phyloP scores from a whole-genome alignment of 768 basidiomycete genomes.

The Boletales sp. region DNA sequence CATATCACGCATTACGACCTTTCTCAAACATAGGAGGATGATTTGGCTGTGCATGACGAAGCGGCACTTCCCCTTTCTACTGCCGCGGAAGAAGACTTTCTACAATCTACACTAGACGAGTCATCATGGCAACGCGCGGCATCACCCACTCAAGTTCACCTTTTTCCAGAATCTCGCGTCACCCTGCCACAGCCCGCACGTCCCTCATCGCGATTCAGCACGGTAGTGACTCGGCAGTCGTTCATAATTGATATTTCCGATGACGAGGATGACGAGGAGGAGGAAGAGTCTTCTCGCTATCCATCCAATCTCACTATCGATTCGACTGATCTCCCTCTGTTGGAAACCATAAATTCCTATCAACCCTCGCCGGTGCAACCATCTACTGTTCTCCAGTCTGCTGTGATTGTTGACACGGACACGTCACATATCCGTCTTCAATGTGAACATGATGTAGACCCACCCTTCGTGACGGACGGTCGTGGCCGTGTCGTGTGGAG shows the following conservation, averaged over 20 bases:
- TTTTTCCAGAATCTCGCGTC: slow-evolving; percentile 7
- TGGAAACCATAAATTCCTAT: background rate
- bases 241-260: slow-evolving; percentile 33
- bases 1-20: slow-evolving; percentile 7
- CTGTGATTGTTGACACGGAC: slow-evolving; percentile 2
- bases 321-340: background rate
- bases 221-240: slow-evolving; percentile 22
- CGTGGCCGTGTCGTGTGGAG: slow-evolving; percentile 56
- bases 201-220: slow-evolving; percentile 25
- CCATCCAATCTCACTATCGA: background rate
- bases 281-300: slow-evolving; percentile 6
- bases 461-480: slow-evolving; percentile 63
- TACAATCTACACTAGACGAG: slow-evolving; percentile 3
- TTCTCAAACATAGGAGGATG: slow-evolving; percentile 13
- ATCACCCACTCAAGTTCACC: background rate
- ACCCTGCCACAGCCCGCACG: slow-evolving; percentile 4
- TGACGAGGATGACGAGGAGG: slow-evolving; percentile 26
- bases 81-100: background rate
- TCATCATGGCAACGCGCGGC: background rate
- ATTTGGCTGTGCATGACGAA: slow-evolving; percentile 6
- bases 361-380: slow-evolving; percentile 4
- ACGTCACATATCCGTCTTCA: slow-evolving; percentile 10
- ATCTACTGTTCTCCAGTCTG: background rate
- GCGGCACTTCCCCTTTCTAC: background rate
- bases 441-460: slow-evolving; percentile 36